Percentiles rank a stretch among this genome's conserved stretches.
Conservation (phyloP, 306 rosid species). For the Corylus avellana region DNA sequence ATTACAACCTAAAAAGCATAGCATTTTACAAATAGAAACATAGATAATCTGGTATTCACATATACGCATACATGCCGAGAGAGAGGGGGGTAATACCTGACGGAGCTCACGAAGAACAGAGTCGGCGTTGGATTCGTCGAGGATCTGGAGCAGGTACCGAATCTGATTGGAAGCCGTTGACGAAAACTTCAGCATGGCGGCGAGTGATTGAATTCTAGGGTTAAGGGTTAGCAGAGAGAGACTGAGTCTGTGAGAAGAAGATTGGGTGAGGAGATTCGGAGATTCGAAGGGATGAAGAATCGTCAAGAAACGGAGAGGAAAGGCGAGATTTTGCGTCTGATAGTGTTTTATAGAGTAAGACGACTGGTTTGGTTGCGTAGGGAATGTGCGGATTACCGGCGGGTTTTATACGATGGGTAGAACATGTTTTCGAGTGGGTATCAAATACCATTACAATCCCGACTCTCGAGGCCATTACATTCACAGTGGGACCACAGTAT, state of each 20-base stretch:
- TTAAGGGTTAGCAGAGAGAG: conserved; percentile 15
- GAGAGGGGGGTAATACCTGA: conserved; percentile 46
- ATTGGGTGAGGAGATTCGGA: not conserved
- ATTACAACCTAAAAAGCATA: not conserved
- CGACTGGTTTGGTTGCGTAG: not conserved
- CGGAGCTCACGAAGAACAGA: conserved; percentile 67
- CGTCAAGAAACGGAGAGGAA: not conserved
- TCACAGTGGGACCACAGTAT: too few relatives aligned
- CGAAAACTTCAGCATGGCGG: conserved; percentile 61
- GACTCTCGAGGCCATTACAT: too few relatives aligned
- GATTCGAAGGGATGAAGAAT: not conserved
- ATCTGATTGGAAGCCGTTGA: conserved; percentile 68
- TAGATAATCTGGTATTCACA: not conserved
- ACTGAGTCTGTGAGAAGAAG: conserved; percentile 14
- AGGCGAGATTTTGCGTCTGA: not conserved
- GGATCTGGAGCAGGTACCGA: conserved; percentile 77
- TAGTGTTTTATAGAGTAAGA: not conserved
- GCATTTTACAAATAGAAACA: not conserved
- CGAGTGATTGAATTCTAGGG: conserved; percentile 28
- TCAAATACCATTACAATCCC: not conserved
- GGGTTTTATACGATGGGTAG: not conserved
- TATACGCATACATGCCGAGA: not conserved
- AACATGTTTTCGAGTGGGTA: not conserved
- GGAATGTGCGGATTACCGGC: not conserved
- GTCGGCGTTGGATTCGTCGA: conserved; percentile 73